Evolutionary conservation across 1,139 yeast species (phyloP).

Genomic region (Candida frijolesensis): DNA sequence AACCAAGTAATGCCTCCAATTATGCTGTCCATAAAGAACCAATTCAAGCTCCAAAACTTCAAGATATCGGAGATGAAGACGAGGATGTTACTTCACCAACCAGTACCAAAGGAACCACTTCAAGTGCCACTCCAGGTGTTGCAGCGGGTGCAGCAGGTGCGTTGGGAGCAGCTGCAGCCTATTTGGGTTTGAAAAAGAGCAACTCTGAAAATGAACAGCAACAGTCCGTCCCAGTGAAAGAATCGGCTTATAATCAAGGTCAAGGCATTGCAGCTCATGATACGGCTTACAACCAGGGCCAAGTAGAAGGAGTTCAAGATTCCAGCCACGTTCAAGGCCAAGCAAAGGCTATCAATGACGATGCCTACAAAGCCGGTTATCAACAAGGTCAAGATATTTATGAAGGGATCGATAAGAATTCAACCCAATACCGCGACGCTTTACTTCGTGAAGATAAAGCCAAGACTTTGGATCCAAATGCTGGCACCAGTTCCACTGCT

Average conservation of each 20-base stretch:
- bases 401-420: conserved; percentile 4
- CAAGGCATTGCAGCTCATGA: background rate
- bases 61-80: conserved; percentile 12
- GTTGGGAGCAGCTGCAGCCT: conserved; percentile 16
- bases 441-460: background rate
- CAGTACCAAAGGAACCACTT: background rate
- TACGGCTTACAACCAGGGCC: background rate
- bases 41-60: conserved; percentile 14
- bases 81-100: conserved; percentile 5
- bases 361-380: conserved; percentile 12
- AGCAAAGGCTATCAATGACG: conserved; percentile 7
- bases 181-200: conserved; percentile 11
- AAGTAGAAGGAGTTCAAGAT: conserved; percentile 4
- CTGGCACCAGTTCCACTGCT: conserved; percentile 7
- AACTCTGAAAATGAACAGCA: background rate
- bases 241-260: background rate
- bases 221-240: background rate
- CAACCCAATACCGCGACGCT: conserved; percentile 3
- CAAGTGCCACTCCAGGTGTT: conserved; percentile 12
- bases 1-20: conserved; percentile 19
- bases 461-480: conserved; percentile 8
- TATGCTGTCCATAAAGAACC: conserved; percentile 22
- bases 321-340: conserved; percentile 7
- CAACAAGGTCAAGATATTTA: conserved; percentile 9
- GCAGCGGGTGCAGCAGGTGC: conserved; percentile 17